Evolutionary conservation across 1,284 basidiomycete species (phyloP).

Genomic region (Heterobasidion parviporum): DNA sequence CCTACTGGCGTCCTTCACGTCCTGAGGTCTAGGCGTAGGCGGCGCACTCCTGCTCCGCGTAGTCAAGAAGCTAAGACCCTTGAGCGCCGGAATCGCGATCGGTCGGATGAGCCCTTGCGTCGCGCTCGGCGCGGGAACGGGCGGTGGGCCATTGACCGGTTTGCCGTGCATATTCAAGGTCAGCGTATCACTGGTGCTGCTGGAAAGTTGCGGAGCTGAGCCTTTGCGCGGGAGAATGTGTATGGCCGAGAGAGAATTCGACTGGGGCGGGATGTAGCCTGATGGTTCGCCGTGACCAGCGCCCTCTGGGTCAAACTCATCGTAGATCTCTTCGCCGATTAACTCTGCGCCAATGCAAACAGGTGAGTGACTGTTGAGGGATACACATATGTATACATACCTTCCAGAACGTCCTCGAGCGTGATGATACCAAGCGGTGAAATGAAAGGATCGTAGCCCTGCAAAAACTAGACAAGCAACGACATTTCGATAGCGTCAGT

Average conservation of each 20-base stretch:
- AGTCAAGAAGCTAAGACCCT: slow-evolving; percentile 38
- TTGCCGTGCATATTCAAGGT: slow-evolving; percentile 9
- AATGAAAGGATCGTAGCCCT: slow-evolving; percentile 63
- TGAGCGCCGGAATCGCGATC: slow-evolving; percentile 33
- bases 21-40: slow-evolving; percentile 29
- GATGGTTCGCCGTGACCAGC: slow-evolving; percentile 46
- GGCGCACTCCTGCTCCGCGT: slow-evolving; percentile 44
- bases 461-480: slow-evolving; percentile 74
- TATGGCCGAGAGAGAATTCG: slow-evolving; percentile 13
- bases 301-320: slow-evolving; percentile 75
- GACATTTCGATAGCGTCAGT: too few species aligned
- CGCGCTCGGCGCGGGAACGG: slow-evolving; percentile 2
- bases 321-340: slow-evolving; percentile 86
- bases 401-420: slow-evolving; percentile 87
- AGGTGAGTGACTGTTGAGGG: not conserved
- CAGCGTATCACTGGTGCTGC: not conserved
- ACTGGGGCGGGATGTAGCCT: slow-evolving; percentile 38
- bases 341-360: slow-evolving; percentile 42
- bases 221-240: slow-evolving; percentile 15
- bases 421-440: slow-evolving; percentile 90
- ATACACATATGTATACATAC: slow-evolving; percentile 26
- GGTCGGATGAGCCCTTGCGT: slow-evolving; percentile 13
- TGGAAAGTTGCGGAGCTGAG: slow-evolving; percentile 23
- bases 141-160: slow-evolving; percentile 3
- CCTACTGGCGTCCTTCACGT: not conserved